Base-by-base conservation (phyloP, 2,329 filamentous ascomycete species). In the Chalara sp. region DNA sequence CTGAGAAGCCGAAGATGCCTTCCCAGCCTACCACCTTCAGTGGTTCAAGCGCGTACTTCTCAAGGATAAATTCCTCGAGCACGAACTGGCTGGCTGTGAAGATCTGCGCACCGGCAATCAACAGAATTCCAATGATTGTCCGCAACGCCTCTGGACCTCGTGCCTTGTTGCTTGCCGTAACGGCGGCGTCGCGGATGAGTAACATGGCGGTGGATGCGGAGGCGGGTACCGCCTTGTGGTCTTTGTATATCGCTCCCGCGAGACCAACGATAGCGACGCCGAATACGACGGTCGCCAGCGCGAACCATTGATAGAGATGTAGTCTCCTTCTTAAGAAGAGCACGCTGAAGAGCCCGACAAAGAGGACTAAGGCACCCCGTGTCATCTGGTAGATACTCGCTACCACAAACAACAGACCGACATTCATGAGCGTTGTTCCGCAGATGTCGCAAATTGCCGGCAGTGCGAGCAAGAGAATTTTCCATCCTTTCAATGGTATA, bases 361-460 rank as follows among this genome's bases (percentile, higher is more conserved):
- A 99, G 6, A 99, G 77, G 3, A 99, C 92, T 41, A 99, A 76
- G 0, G 93, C 93, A 6, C 93, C 93, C 53, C 93, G 79, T 1
- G 92, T 97, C 93, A 99, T 99, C 72, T 99, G 93, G 71, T 96
- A 99, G 64, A 99, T 96, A 54, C 89, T 95, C 1, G 93, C 89
- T 10, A 89, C 93, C 29, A 97, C 91, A 66, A 97, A 91, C 46
- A 97, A 77, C 58, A 99, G 76, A 4, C 93, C 93, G 5, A 89
- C 87, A 65, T 99, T 99, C 91, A 99, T 97, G 50, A 97, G 79
- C 4, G 93, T 99, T 5, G 93, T 99, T 45, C 89, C 93, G 29
- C 87, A 83, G 57, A 97, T 96, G 67, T 99, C 93, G 70, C 91
- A 96, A 64, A 90, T 86, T 41, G 93, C 88, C 1, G 93, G 93